Percentiles rank a stretch among this genome's conserved stretches.
These are phyloP conservation scores for Aspergillus hortae DNA, from an alignment of 2,329 filamentous ascomycete species.

Conservation along the genomic window DNA sequence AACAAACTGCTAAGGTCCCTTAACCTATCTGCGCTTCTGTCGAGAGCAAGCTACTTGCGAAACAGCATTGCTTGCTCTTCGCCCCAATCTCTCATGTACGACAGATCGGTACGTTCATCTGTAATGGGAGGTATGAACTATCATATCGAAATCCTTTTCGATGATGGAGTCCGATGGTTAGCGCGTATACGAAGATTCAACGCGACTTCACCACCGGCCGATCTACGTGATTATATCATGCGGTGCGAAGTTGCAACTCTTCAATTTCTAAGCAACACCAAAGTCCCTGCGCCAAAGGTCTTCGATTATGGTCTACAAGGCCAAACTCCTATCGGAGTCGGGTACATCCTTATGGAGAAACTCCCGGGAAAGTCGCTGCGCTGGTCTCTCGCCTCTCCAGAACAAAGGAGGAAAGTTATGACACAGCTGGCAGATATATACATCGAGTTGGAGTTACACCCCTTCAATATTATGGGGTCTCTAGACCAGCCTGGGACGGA, in stretches of 20 bases:
- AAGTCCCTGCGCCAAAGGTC: constrained; percentile 37
- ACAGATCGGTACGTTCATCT: constrained; percentile 29
- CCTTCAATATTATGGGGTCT: constrained; percentile 37
- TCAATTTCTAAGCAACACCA: constrained; percentile 35
- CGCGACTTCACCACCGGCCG: constrained; percentile 36
- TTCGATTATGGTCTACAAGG: constrained; percentile 35
- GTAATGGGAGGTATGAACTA: constrained; percentile 48
- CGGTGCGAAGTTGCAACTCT: constrained; percentile 43
- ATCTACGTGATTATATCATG: constrained; percentile 29
- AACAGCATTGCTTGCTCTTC: constrained; percentile 35
- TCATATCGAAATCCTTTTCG: constrained; percentile 42
- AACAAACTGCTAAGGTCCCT: constrained; percentile 32
- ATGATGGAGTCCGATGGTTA: constrained; percentile 44
- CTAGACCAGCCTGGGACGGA: constrained; percentile 23
- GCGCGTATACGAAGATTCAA: constrained; percentile 42
- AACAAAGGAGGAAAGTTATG: constrained; percentile 37
- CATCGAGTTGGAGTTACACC: constrained; percentile 37
- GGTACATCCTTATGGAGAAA: constrained; percentile 45
- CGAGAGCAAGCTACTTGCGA: constrained; percentile 35
- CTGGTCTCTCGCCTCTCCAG: constrained; percentile 30
- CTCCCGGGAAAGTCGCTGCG: constrained; percentile 37
- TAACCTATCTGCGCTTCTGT: constrained; percentile 34
- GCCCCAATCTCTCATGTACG: constrained; percentile 34
- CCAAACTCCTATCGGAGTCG: constrained; percentile 36
- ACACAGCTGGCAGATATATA: constrained; percentile 38